Conservation (phyloP, 805 yeast species). For the Blastobotrys americana region DNA sequence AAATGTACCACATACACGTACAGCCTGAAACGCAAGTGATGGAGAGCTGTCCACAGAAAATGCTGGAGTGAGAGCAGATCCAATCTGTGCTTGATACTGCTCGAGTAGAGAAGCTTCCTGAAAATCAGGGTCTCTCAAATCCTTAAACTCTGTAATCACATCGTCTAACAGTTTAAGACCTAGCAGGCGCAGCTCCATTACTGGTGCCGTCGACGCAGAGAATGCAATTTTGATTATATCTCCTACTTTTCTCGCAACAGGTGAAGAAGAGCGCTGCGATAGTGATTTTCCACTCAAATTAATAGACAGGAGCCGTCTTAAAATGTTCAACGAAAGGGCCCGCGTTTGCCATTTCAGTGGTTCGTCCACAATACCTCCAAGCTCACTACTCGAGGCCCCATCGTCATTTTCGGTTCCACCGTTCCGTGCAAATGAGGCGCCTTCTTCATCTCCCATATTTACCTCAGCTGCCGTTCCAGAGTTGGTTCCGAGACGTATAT, state of each 20-base stretch:
- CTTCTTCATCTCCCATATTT: constrained; percentile 39
- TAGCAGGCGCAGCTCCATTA: constrained; percentile 48
- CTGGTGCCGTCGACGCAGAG: constrained; percentile 68
- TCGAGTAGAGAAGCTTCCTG: constrained; percentile 66
- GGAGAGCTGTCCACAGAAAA: constrained; percentile 69
- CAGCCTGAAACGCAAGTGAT: constrained; percentile 65
- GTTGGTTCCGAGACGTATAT: not conserved
- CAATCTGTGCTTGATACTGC: constrained; percentile 92
- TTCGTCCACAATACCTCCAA: constrained; percentile 24
- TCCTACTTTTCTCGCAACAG: constrained; percentile 29
- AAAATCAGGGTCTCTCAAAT: constrained; percentile 61
- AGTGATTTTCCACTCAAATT: constrained; percentile 18
- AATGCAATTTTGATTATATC: constrained; percentile 75
- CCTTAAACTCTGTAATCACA: constrained; percentile 53
- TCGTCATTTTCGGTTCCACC: not conserved
- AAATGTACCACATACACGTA: constrained; percentile 70
- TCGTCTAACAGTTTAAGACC: constrained; percentile 65
- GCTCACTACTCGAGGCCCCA: constrained; percentile 3
- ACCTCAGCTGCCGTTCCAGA: constrained; percentile 5
- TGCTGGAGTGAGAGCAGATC: constrained; percentile 83
- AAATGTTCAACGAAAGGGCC: constrained; percentile 30
- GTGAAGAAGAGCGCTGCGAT: constrained; percentile 17
- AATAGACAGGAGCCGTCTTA: constrained; percentile 25
- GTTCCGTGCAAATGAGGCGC: constrained; percentile 28
- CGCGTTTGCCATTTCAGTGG: constrained; percentile 40